Base-by-base conservation (phyloP, 768 basidiomycete genomes). In the Russula vinacea region DNA sequence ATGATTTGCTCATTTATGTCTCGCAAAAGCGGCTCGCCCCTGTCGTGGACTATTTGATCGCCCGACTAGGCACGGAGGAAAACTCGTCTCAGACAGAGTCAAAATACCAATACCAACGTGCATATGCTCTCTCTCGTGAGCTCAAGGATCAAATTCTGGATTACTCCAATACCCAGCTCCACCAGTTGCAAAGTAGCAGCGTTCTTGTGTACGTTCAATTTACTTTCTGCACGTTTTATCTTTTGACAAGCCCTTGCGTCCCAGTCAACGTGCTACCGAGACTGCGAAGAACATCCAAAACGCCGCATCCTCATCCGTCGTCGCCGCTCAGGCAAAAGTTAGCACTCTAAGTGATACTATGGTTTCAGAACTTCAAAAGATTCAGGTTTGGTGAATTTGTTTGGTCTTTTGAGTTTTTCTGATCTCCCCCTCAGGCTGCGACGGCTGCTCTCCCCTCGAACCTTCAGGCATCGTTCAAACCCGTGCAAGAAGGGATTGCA, bases 21-120 rank as follows among this genome's bases (percentile, higher is more conserved):
- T 10, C 13, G 42, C 29, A 32, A 53, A 54, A 90, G 88, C 79
- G 80, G 68, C 84, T 92, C 69, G 73, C 88, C n/a, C 90, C 91
- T 49, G 77, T 92, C 56, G 84, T 93, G 39, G 83, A 92, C 71
- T 86, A 84, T 69, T 77, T 92, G 60, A 85, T 64, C 47, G 60
- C 50, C 62, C 74, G 26, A 77, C 75, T 81, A 59, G 81, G 83
- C 73, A 77, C 74, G 52, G 76, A 84, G 54, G 79, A 81, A 39
- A 78, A 78, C 19, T 76, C 82, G 35, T 76, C 77, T 6, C 76
- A 81, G 13, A 77, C 80, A 13, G 82, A 85, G 67, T 76, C 81
- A 51, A 82, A 88, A 73, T 89, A 84, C 69, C 91, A 92, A 75
- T 89, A 90, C 70, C 88, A 90, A 72, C 89, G 90, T 53, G 89